These are phyloP conservation scores for Pistacia integerrima DNA, from an alignment of 345 rosid genomes.

Conservation along the genomic window DNA sequence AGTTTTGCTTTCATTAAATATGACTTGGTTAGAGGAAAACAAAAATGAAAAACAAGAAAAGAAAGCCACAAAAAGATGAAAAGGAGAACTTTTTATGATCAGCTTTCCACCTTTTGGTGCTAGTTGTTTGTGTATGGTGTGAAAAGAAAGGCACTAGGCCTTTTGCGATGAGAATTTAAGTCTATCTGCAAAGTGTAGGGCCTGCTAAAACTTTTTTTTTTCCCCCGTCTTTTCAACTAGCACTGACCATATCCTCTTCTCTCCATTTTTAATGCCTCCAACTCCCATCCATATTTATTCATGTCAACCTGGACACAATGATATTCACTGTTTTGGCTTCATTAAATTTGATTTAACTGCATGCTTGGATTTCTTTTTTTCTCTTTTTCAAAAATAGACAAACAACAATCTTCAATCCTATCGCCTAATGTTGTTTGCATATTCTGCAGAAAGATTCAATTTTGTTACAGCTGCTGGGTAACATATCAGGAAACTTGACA, in stretches of 20 bases:
- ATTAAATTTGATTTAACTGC: slow-evolving; percentile 13
- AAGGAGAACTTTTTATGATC: slow-evolving; percentile 13
- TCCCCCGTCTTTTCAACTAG: background rate
- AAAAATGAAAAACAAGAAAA: background rate
- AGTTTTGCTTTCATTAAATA: background rate
- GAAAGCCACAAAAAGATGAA: slow-evolving; percentile 5
- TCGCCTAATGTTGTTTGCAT: slow-evolving; percentile 4
- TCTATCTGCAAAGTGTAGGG: slow-evolving; percentile 25
- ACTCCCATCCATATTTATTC: background rate
- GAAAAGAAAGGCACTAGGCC: slow-evolving; percentile 29
- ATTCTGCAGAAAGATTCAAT: background rate
- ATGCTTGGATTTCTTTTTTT: slow-evolving; percentile 4
- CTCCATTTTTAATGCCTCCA: background rate
- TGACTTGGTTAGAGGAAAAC: background rate
- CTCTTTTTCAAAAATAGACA: slow-evolving; percentile 15
- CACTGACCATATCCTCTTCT: slow-evolving; percentile 2
- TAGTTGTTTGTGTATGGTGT: slow-evolving; percentile 16
- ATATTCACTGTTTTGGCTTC: slow-evolving; percentile 11
- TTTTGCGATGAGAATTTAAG: slow-evolving; percentile 26
- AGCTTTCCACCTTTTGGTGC: slow-evolving; percentile 25
- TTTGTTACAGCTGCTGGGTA: background rate
- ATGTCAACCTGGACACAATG: slow-evolving; percentile 3
- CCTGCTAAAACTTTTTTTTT: slow-evolving; percentile 23
- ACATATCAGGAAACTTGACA: background rate
- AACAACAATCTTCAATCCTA: background rate